Conservation (phyloP, 1,139 yeast genomes). For the Blastobotrys elegans region DNA sequence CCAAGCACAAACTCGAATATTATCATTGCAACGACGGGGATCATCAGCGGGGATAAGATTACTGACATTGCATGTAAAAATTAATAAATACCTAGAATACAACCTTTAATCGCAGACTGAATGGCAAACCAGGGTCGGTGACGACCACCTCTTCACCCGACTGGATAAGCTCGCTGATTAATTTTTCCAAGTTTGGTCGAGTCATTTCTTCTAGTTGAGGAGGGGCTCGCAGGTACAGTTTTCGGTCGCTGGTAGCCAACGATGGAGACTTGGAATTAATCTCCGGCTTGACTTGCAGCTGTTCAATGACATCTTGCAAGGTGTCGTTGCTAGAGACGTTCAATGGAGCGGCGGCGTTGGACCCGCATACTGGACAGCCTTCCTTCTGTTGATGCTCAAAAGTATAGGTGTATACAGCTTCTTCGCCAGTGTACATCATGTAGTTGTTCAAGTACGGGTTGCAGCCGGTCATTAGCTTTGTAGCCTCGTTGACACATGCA, state of each 20-base stretch:
- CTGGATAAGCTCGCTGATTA: conserved; percentile 39
- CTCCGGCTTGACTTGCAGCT: conserved; percentile 31
- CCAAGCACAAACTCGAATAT: conserved; percentile 33
- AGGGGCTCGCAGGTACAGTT: conserved; percentile 51
- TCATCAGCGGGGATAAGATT: conserved; percentile 46
- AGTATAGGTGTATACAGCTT: conserved; percentile 69
- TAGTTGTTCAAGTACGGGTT: conserved; percentile 71
- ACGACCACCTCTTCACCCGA: conserved; percentile 49
- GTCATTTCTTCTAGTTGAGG: conserved; percentile 47
- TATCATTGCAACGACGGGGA: conserved; percentile 52
- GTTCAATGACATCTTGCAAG: conserved; percentile 43
- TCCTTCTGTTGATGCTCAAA: conserved; percentile 56
- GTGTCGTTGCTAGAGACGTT: conserved; percentile 41
- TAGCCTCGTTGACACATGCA: conserved; percentile 81
- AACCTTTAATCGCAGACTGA: conserved; percentile 34
- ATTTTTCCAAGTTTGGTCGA: conserved; percentile 41
- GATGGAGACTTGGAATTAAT: conserved; percentile 49
- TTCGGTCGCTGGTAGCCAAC: conserved; percentile 40
- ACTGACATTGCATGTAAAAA: conserved; percentile 26
- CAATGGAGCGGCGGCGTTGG: conserved; percentile 35
- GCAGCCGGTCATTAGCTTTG: conserved; percentile 66
- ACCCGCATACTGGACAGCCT: conserved; percentile 75
- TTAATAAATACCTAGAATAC: conserved; percentile 15
- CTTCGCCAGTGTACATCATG: conserved; percentile 83
- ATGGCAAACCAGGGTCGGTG: conserved; percentile 55